Conservation (phyloP, 768 basidiomycete species). For the Mycena olivaceomarginata region DNA sequence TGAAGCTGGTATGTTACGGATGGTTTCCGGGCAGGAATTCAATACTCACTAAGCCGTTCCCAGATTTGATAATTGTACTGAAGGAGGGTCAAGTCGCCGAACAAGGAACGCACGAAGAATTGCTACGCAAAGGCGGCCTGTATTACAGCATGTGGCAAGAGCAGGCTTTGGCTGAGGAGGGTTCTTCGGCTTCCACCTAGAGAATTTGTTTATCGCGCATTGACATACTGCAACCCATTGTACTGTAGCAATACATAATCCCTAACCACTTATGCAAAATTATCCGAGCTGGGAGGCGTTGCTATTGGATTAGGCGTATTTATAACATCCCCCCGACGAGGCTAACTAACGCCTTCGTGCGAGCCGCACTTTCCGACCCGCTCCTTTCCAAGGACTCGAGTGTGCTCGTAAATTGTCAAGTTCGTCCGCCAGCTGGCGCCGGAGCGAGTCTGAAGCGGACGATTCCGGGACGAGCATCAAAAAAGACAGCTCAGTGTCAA, state of each 20-base stretch:
- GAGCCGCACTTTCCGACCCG: constrained; percentile 73
- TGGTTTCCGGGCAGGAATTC: background rate
- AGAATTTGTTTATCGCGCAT: background rate
- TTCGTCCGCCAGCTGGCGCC: constrained; percentile 71
- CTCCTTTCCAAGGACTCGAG: constrained; percentile 76
- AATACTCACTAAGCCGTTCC: constrained; percentile 16
- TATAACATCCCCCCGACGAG: constrained; percentile 84
- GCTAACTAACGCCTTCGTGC: constrained; percentile 78
- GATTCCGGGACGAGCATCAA: constrained; percentile 78
- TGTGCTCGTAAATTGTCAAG: constrained; percentile 69
- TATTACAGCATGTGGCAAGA: constrained; percentile 91
- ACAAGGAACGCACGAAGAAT: constrained; percentile 93
- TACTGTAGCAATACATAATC: background rate
- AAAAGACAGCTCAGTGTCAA: constrained; percentile 95
- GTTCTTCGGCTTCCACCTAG: background rate
- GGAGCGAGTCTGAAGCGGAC: constrained; percentile 53
- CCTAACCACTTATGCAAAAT: background rate
- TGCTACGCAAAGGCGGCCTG: constrained; percentile 81
- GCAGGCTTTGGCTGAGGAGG: constrained; percentile 72
- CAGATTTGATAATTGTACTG: constrained; percentile 95
- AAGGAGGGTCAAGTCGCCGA: constrained; percentile 94
- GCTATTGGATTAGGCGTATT: background rate
- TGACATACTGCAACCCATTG: background rate
- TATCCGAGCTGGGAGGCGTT: background rate
- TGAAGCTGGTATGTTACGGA: constrained; percentile 80